A percentile compares a stretch with the other conserved stretches of the same genome.
Evolutionary conservation across 306 rosid genomes (phyloP).

Genomic region (Ammopiptanthus mongolicus): DNA sequence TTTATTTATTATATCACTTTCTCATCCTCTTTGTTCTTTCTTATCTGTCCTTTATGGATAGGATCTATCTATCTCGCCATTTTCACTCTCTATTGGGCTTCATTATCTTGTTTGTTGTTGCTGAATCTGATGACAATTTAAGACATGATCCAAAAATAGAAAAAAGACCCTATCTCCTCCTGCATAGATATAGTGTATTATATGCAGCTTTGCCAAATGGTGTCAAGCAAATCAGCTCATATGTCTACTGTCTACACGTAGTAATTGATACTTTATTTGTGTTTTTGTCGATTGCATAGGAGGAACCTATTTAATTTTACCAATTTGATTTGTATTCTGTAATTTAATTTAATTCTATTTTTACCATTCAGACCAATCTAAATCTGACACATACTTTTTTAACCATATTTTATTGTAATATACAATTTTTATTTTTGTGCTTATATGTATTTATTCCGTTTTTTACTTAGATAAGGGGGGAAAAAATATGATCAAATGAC

Average conservation of each 20-base stretch:
- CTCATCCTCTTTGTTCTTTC: not conserved
- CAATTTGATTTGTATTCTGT: too few relatives aligned
- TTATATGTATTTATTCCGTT: too few relatives aligned
- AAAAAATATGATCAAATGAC: too few relatives aligned
- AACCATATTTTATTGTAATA: too few relatives aligned
- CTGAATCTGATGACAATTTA: not conserved
- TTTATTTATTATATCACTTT: not conserved
- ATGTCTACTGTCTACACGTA: not conserved
- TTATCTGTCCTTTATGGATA: not conserved
- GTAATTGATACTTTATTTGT: not conserved
- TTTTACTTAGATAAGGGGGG: too few relatives aligned
- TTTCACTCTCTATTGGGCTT: not conserved
- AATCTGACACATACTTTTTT: too few relatives aligned
- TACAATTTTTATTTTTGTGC: too few relatives aligned
- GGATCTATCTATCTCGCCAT: not conserved
- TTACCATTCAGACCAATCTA: too few relatives aligned
- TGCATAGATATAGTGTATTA: not conserved
- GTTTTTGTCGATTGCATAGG: too few relatives aligned
- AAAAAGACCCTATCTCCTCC: not conserved
- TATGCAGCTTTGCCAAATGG: not conserved
- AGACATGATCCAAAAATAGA: not conserved
- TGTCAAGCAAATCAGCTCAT: not conserved
- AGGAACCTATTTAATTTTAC: too few relatives aligned
- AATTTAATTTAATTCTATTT: too few relatives aligned
- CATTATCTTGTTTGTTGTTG: not conserved